phyloP scores from a whole-genome alignment of 495 filamentous ascomycete genomes.

The Aspergillus heteromorphus region DNA sequence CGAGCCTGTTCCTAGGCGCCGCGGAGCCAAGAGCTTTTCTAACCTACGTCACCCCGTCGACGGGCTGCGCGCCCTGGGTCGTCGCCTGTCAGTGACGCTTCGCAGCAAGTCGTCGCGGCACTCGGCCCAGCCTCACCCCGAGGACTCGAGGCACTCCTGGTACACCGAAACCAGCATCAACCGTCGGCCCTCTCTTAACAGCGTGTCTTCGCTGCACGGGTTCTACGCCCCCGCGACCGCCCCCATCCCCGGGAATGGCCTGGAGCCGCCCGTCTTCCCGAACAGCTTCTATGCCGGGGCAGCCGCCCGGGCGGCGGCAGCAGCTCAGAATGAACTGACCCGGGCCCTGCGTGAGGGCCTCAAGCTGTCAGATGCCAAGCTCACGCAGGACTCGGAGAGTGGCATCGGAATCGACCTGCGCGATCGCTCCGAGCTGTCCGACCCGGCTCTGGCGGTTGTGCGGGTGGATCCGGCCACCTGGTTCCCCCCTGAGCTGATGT shows the following conservation, averaged over 20 bases:
- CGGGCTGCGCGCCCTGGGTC: constrained; percentile 40
- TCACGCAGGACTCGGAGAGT: constrained; percentile 61
- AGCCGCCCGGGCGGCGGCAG: constrained; percentile 64
- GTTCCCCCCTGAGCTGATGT: constrained; percentile 67
- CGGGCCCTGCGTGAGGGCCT: constrained; percentile 33
- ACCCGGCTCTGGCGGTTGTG: constrained; percentile 35
- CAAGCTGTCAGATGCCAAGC: constrained; percentile 28
- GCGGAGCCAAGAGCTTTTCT: constrained; percentile 43
- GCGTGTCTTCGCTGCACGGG: constrained; percentile 33
- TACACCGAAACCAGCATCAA: constrained; percentile 23
- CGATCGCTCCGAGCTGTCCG: constrained; percentile 39
- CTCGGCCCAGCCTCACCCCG: constrained; percentile 14
- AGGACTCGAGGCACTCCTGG: constrained; percentile 12
- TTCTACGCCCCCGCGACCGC: constrained; percentile 33
- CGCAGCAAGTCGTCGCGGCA: constrained; percentile 39
- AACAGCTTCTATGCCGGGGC: constrained; percentile 52
- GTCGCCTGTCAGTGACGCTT: constrained; percentile 40
- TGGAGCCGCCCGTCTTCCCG: constrained; percentile 37
- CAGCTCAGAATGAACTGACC: constrained; percentile 59
- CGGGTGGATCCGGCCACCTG: constrained; percentile 58
- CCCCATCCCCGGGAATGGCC: constrained; percentile 35
- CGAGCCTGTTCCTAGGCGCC: constrained; percentile 31
- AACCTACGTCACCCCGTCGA: constrained; percentile 41
- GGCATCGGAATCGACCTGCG: constrained; percentile 74
- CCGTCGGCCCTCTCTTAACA: constrained; percentile 35